phyloP scores from a whole-genome alignment of 768 basidiomycete genomes.

The Grammothele lineata region DNA sequence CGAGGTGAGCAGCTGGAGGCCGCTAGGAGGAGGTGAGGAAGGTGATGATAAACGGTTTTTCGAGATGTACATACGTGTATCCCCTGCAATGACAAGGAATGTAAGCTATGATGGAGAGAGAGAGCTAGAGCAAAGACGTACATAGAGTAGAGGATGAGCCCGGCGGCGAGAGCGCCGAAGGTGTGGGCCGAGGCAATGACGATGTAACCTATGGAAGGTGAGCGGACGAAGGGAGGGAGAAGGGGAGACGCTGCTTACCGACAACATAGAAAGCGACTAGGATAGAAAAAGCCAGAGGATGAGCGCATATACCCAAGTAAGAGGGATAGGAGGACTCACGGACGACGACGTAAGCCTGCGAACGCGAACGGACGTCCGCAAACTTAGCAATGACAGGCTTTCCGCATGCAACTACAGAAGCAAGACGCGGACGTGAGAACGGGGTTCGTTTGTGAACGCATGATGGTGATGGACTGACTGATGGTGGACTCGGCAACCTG shows the following conservation, averaged over 20 bases:
- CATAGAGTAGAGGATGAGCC: conserved; percentile 54
- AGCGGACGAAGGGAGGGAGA: too few species aligned
- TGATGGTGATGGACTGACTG: conserved; percentile 16
- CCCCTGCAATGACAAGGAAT: conserved; percentile 39
- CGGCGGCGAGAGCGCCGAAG: conserved; percentile 26
- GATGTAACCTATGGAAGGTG: conserved; percentile 32
- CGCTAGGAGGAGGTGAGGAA: conserved; percentile 28
- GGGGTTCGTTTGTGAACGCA: too few species aligned
- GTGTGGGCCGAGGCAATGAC: conserved; percentile 26
- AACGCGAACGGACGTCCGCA: conserved; percentile 44
- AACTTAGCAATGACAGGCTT: conserved; percentile 52
- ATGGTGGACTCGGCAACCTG: conserved; percentile 24
- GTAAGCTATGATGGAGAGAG: background rate
- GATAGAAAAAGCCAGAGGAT: too few species aligned
- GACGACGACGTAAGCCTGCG: conserved; percentile 43
- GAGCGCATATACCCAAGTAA: conserved; percentile 25
- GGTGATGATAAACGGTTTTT: too few species aligned
- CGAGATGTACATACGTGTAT: conserved; percentile 43
- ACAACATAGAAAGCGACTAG: conserved; percentile 37
- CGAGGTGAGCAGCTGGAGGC: conserved; percentile 59
- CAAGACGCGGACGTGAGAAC: too few species aligned
- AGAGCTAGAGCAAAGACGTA: conserved; percentile 30
- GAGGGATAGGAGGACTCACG: conserved; percentile 30
- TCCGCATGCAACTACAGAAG: conserved; percentile 34
- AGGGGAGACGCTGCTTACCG: too few species aligned